These are phyloP conservation scores for Saxophila tyrrhenica DNA, from an alignment of 495 filamentous ascomycete genomes.

Conservation along the genomic window DNA sequence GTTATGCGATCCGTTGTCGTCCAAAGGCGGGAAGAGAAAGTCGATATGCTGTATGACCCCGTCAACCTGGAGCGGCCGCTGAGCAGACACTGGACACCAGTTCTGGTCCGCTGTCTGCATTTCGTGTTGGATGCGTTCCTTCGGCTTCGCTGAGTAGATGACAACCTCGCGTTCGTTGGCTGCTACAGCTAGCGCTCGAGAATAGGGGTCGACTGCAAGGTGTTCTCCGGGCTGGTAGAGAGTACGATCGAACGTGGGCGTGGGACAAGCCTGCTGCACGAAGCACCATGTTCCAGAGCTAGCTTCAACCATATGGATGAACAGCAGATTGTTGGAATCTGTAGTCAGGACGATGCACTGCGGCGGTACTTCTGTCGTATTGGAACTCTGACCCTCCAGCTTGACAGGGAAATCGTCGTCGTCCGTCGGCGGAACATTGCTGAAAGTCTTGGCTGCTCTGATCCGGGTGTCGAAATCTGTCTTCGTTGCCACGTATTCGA, in stretches of 20 bases:
- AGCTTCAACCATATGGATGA: conserved; percentile 50
- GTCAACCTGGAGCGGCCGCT: conserved; percentile 48
- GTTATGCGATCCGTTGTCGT: conserved; percentile 26
- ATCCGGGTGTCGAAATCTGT: conserved; percentile 64
- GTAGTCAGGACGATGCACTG: conserved; percentile 67
- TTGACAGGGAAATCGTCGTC: conserved; percentile 24
- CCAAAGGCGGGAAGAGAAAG: conserved; percentile 61
- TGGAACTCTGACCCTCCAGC: conserved; percentile 3
- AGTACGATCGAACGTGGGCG: conserved; percentile 43
- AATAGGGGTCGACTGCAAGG: conserved; percentile 69
- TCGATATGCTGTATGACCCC: conserved; percentile 77
- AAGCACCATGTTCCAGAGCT: conserved; percentile 43
- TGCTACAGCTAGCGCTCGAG: conserved; percentile 54
- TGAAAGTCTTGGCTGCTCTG: conserved; percentile 49
- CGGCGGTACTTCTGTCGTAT: conserved; percentile 41
- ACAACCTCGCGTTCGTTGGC: conserved; percentile 47
- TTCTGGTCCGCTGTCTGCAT: conserved; percentile 22
- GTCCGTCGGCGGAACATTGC: conserved; percentile 10
- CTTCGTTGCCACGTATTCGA: conserved; percentile 61
- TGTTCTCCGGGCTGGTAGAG: conserved; percentile 59
- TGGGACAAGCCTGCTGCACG: conserved; percentile 43
- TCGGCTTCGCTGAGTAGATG: conserved; percentile 50
- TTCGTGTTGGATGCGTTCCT: conserved; percentile 35
- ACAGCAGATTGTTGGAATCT: conserved; percentile 55
- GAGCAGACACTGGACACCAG: conserved; percentile 29